A percentile compares a stretch with the other conserved stretches of the same genome.
phyloP scores from a whole-genome alignment of 139 green algal genomes.

The Picocystis salinarum region DNA sequence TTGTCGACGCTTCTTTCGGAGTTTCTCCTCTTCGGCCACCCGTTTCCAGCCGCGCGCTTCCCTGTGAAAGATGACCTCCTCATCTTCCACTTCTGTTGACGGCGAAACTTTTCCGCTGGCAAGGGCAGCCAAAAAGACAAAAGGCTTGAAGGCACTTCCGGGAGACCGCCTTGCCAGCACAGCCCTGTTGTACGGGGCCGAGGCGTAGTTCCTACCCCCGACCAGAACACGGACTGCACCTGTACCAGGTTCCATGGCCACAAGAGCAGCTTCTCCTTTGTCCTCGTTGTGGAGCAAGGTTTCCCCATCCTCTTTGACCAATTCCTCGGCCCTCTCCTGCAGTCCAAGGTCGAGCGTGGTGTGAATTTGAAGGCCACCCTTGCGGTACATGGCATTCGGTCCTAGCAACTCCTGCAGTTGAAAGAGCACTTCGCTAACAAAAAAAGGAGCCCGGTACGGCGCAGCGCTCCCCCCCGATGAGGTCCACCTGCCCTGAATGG shows the following conservation, averaged over 20 bases:
- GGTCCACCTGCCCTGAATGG: too few relatives aligned
- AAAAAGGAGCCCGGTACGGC: conserved; percentile 30
- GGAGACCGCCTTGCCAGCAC: conserved; percentile 9
- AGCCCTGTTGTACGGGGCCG: conserved; percentile 26
- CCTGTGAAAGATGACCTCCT: conserved; percentile 9
- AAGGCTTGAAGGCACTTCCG: conserved; percentile 28
- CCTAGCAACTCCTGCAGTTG: conserved; percentile 10
- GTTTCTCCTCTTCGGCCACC: conserved; percentile 1
- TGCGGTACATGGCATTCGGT: neutral
- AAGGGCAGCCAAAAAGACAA: conserved; percentile 28
- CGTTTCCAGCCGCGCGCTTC: conserved; percentile 2
- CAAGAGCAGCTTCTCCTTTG: conserved; percentile 22
- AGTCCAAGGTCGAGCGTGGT: conserved; percentile 30
- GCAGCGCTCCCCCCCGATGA: neutral
- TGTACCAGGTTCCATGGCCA: conserved; percentile 18
- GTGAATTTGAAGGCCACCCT: conserved; percentile 13
- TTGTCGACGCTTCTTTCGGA: neutral
- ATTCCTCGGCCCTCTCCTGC: conserved; percentile 19
- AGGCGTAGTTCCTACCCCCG: conserved; percentile 23
- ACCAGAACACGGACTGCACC: conserved; percentile 30
- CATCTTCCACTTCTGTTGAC: conserved; percentile 13
- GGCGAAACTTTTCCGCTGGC: conserved; percentile 13
- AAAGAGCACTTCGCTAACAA: conserved; percentile 28
- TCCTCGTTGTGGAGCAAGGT: neutral
- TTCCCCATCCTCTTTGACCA: conserved; percentile 7